Base-by-base conservation (phyloP, 495 filamentous ascomycete genomes). In the Collariella sp. region DNA sequence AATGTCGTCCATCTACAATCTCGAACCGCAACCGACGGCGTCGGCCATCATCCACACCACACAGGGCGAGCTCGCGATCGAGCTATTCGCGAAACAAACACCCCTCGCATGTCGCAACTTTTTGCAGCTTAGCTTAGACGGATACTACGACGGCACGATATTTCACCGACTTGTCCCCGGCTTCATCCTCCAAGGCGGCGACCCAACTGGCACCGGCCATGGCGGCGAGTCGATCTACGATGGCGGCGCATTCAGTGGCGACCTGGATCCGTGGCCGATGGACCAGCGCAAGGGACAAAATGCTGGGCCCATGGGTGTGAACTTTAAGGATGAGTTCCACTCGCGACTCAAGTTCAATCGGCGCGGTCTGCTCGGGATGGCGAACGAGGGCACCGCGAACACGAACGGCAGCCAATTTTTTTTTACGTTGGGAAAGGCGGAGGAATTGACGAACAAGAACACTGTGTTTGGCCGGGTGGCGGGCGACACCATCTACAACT, bases 331-430 rank as follows among this genome's bases (percentile, higher is more conserved):
- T 76, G 93, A 99, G 66, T 83, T 96, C 50, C 91, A 97, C 73
- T 86, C 83, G 59, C 80, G 93, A 9, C 70, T 99, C 44, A 93
- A 91, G 62, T 97, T 89, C 76, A 99, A 95, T 59, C 79, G 93
- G 51, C 79, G 93, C 42, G 93, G 93, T 2, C 70, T 96, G 57
- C 69, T 99, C 55, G 93, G 90, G 11, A 97, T 97, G 91, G 93
- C 94, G 10, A 91, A 91, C 65, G 79, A 80, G 31, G 79, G 85
- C 4, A 66, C 66, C 39, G 85, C 86, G 58, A 81, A 91, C 58
- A 83, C 84, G 26, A 95, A 96, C 70, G 86, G 87, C 39, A 94
- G 88, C 69, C 93, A 99, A 73, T 97, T 97, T 74, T 99, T 99
- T 70, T 80, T 99, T 49, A 96, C 93, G 2, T 74, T 99, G 41